These are phyloP conservation scores for Chlamydomonas sp. DNA, from an alignment of 139 green algal species.

Conservation along the genomic window DNA sequence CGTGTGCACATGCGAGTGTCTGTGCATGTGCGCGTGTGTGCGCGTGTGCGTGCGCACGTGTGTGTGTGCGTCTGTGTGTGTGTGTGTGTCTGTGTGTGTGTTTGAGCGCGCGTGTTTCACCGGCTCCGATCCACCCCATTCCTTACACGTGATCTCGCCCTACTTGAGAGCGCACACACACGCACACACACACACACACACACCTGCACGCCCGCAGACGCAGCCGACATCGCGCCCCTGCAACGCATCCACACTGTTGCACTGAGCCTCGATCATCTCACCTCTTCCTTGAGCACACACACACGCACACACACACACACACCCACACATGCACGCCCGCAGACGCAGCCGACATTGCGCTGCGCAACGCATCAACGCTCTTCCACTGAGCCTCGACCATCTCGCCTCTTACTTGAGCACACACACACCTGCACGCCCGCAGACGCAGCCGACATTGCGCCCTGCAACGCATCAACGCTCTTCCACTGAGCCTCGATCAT, in stretches of 20 bases:
- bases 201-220: slow-evolving; percentile 82
- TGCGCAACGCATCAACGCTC: no score
- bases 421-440: slow-evolving; percentile 71
- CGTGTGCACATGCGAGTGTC: neutral
- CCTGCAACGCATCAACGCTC: slow-evolving; percentile 71
- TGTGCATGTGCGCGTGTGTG: neutral
- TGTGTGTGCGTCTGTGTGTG: no score
- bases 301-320: no score
- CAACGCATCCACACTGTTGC: no score
- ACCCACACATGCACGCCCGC: slow-evolving; percentile 66
- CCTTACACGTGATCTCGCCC: no score
- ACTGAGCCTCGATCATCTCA: neutral
- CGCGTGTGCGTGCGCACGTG: no score
- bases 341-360: no score
- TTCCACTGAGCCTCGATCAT: slow-evolving; percentile 84
- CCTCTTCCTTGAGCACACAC: neutral
- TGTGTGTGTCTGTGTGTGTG: no score
- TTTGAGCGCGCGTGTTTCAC: no score
- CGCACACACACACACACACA: no score
- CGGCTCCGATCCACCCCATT: no score
- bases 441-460: slow-evolving; percentile 66
- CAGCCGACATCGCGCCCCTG: no score
- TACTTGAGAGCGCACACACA: neutral
- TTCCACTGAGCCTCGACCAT: neutral
- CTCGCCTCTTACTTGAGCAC: neutral